phyloP scores from a whole-genome alignment of 2,329 filamentous ascomycete genomes.

The Dothistroma pini region DNA sequence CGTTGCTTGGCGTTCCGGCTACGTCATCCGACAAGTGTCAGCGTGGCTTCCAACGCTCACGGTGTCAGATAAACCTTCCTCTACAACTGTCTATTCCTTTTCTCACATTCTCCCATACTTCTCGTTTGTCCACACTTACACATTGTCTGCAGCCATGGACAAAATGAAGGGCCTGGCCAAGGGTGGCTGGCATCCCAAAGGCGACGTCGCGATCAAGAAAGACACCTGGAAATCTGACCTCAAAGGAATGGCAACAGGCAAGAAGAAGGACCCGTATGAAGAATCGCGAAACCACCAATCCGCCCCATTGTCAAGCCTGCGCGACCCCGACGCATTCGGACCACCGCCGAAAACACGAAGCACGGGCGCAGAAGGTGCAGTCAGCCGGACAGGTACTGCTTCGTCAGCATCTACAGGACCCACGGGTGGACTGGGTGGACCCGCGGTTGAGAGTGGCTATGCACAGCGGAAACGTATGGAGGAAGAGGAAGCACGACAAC shows the following conservation, averaged over 20 bases:
- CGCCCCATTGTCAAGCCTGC: constrained; percentile 64
- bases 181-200: constrained; percentile 48
- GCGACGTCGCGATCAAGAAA: constrained; percentile 50
- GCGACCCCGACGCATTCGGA: constrained; percentile 68
- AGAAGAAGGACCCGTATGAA: constrained; percentile 37
- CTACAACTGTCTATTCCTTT: background rate
- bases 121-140: background rate
- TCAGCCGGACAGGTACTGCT: constrained; percentile 36
- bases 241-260: constrained; percentile 47
- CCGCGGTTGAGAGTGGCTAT: constrained; percentile 36
- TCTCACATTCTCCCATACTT: background rate
- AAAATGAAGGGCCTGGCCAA: constrained; percentile 42
- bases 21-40: background rate
- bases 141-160: constrained; percentile 20
- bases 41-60: background rate
- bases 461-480: constrained; percentile 17
- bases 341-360: constrained; percentile 64
- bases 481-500: constrained; percentile 31
- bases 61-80: background rate
- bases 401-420: constrained; percentile 23
- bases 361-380: constrained; percentile 32
- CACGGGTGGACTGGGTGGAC: constrained; percentile 42
- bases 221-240: constrained; percentile 48
- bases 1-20: background rate
- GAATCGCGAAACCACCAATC: constrained; percentile 52